These are phyloP conservation scores for Aspergillus sp. DNA, from an alignment of 2,329 filamentous ascomycete species.

Conservation along the genomic window DNA sequence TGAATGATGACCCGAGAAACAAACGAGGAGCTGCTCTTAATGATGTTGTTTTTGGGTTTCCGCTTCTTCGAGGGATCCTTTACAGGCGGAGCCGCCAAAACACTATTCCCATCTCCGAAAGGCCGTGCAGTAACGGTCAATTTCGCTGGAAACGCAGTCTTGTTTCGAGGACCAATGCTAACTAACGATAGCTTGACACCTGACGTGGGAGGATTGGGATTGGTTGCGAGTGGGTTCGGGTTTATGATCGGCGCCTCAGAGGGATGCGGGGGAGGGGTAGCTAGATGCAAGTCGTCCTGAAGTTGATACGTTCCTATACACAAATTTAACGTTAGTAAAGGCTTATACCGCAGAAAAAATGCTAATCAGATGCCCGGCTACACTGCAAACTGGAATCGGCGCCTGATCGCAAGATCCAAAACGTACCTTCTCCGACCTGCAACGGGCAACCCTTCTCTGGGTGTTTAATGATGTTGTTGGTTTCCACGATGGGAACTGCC, in stretches of 20 bases:
- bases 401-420: not conserved
- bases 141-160: conserved; percentile 49
- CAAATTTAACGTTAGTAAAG: conserved; percentile 23
- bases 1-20: conserved; percentile 95
- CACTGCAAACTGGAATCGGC: not conserved
- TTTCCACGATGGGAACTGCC: conserved; percentile 79
- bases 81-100: conserved; percentile 63
- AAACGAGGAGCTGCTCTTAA: conserved; percentile 98
- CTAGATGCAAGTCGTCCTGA: conserved; percentile 86
- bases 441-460: conserved; percentile 86
- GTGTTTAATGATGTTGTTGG: conserved; percentile 82
- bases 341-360: not conserved
- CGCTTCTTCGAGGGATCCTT: conserved; percentile 71
- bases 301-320: conserved; percentile 80
- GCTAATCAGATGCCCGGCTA: not conserved
- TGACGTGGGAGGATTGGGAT: conserved; percentile 74
- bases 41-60: conserved; percentile 97
- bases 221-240: conserved; percentile 86
- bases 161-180: conserved; percentile 63
- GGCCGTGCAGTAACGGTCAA: conserved; percentile 55
- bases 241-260: conserved; percentile 86
- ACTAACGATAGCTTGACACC: conserved; percentile 84
- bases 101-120: conserved; percentile 83
- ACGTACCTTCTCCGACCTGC: conserved; percentile 83
- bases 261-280: conserved; percentile 91